Evolutionary conservation across 495 filamentous ascomycete genomes (phyloP), one percentile per base, ranked within the genome.

Genomic region (Penicillium herquei): DNA sequence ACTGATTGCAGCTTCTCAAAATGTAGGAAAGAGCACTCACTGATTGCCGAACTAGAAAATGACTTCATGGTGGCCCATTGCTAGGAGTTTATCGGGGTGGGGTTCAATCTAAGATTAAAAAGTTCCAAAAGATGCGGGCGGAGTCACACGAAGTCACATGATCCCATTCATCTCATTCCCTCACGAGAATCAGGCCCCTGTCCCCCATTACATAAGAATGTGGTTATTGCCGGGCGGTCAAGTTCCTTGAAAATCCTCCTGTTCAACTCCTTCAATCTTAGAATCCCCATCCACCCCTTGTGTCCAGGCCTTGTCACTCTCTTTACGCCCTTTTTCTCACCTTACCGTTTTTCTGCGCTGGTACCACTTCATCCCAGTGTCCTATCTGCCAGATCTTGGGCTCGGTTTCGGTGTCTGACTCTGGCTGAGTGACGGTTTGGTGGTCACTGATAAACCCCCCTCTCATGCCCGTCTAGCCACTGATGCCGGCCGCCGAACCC

Each of bases 401-500:
- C 51, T 56, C 54, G 67, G 63, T 63, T 52, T 56, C 63, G 59
- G 66, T 62, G 55, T 63, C 64, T 66, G 58, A 59, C 61, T 63
- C 62, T 65, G 60, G 63, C 70, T 65, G 68, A 64, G 65, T 62
- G 66, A 66, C 66, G 71, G 68, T 67, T 66, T 64, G 65, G 73
- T 70, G 74, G 74, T 72, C 63, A 71, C 69, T 62, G 56, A 37
- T 37, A 58, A 64, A 59, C 65, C 50, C 50, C 61, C 60, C 57
- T 49, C 66, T 31, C 61, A 71, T 73, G 67, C 64, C 71, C 65
- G 68, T 69, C 61, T 73, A 76, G 68, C 74, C 80, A 85, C 87
- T 89, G 78, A 91, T 91, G 88, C 87, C 87, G 84, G 80, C 87
- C 82, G 81, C 85, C 72, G 87, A 88, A 76, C 77, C 81, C 70